Evolutionary conservation across 345 rosid species (phyloP), one percentile per base, ranked within the genome.

Genomic region (Pugionium cornutum): DNA sequence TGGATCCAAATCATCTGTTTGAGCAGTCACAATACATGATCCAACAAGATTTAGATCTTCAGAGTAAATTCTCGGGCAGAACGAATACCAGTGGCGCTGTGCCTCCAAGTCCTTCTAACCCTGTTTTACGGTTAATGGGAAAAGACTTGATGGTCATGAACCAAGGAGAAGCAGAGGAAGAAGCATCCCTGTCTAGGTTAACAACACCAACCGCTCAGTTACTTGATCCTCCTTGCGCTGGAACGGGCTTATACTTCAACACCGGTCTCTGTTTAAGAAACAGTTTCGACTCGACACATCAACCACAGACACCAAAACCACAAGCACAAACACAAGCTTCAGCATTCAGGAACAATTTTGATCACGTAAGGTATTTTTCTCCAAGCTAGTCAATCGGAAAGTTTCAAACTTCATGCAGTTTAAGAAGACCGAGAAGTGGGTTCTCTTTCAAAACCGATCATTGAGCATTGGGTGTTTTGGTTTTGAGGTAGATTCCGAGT

Each of bases 81-180:
- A 49, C 18, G 33, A 72, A 30, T 25, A 37, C 53, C 58, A 84
- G 58, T 62, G 77, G 78, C 34, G 28, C 61, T 68, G 89, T 81
- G 58, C 78, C 92, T 75, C 76, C 87, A 31, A 85, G 90, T 79
- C 96, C 96, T 58, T 83, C 87, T 28, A 90, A 80, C 76, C 90
- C 97, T 1, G 63, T 90, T 60, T 88, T 94, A 41, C 80, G 99
- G 80, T 76, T 94, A 78, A 94, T 94, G 99, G 99, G 99, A 33
- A 94, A 94, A 83, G 86, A 94, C 62, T 77, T 94, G 70, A 81
- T 92, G 89, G 92, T 94, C 77, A 83, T 94, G 78, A 94, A 83
- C 83, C 83, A 94, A 79, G 96, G 79, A 54, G 90, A 86, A 43
- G 80, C 84, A 56, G 68, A 75, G 4, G 37, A 4, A 59, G 79